Evolutionary conservation across 371 early-diverging fungal species (phyloP).

Genomic region (Globomyces sp.): DNA sequence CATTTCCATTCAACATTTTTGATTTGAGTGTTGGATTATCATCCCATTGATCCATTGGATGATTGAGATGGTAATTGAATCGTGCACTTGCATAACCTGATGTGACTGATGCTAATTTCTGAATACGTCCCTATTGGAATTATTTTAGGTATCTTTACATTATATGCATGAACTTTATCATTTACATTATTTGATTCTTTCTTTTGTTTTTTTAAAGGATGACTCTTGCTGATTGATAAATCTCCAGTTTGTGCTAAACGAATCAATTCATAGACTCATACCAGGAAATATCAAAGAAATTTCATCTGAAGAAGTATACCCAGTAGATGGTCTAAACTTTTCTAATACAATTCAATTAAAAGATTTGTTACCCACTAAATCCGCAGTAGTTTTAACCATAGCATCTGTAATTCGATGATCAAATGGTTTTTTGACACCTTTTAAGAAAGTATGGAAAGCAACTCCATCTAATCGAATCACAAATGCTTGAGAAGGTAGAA

Average conservation of each 20-base stretch:
- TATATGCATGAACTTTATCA: too few species aligned
- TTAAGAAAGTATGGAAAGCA: conserved; percentile 42
- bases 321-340: conserved; percentile 32
- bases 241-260: too few species aligned
- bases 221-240: too few species aligned
- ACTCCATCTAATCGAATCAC: conserved; percentile 49
- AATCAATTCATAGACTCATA: conserved; percentile 31
- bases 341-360: too few species aligned
- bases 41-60: conserved; percentile 23
- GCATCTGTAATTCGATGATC: conserved; percentile 42
- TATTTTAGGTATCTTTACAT: too few species aligned
- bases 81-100: conserved; percentile 37
- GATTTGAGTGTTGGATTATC: conserved; percentile 19
- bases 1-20: conserved; percentile 30
- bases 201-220: too few species aligned
- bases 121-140: conserved; percentile 31
- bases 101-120: conserved; percentile 41
- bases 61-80: conserved; percentile 41
- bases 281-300: conserved; percentile 47
- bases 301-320: conserved; percentile 47
- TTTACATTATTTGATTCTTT: too few species aligned
- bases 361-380: conserved; percentile 27
- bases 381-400: conserved; percentile 37
- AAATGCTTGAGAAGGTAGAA: conserved; percentile 14
- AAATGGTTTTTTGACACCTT: conserved; percentile 42